phyloP scores from a whole-genome alignment of 495 filamentous ascomycete species.

The Glarea lozoyensis region DNA sequence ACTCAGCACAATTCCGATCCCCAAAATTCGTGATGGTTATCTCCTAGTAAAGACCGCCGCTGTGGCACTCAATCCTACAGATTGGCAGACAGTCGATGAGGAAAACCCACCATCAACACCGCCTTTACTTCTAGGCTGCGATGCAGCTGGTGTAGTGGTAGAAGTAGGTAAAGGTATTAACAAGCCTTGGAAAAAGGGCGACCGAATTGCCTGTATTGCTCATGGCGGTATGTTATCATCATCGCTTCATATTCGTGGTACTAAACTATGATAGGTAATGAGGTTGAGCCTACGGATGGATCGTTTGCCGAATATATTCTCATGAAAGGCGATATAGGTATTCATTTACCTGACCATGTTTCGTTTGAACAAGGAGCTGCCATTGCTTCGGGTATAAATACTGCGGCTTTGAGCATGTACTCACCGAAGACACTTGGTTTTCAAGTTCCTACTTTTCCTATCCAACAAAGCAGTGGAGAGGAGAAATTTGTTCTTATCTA shows the following conservation, averaged over 20 bases:
- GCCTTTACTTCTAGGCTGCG: slow-evolving; percentile 15
- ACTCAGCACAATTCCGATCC: no score
- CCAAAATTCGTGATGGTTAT: no score
- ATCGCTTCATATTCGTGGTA: neutral
- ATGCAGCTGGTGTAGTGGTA: slow-evolving; percentile 43
- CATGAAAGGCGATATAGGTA: slow-evolving; percentile 7
- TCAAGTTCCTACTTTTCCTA: no score
- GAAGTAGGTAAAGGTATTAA: slow-evolving; percentile 35
- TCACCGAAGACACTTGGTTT: no score
- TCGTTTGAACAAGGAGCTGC: slow-evolving; percentile 29
- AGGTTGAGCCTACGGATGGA: slow-evolving; percentile 9
- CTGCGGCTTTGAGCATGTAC: slow-evolving; percentile 29
- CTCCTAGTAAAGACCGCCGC: no score
- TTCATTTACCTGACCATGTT: slow-evolving; percentile 30
- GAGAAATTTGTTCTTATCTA: slow-evolving; percentile 28
- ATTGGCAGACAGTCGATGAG: neutral
- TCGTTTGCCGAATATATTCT: slow-evolving; percentile 11
- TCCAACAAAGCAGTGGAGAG: neutral
- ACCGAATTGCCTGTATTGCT: slow-evolving; percentile 14
- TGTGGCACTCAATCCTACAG: neutral
- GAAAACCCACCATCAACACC: neutral
- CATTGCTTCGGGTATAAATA: slow-evolving; percentile 30
- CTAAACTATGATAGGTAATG: slow-evolving; percentile 7
- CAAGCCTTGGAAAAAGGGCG: slow-evolving; percentile 26
- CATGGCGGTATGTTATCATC: neutral